Conservation (phyloP, 192 early-diverging fungal species). For the Linnemannia elongata region DNA sequence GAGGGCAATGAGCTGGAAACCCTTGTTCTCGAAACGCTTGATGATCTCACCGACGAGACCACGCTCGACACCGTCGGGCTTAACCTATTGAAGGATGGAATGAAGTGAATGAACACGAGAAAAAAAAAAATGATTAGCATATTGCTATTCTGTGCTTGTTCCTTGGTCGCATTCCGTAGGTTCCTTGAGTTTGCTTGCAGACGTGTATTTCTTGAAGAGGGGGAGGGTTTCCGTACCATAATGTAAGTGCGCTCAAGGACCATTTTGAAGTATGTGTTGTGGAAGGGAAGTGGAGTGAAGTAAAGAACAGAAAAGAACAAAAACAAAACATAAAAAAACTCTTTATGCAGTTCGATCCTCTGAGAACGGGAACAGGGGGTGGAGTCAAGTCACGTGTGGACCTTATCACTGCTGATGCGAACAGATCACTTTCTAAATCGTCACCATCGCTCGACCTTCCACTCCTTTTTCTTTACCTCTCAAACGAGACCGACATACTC, state of each 20-base stretch:
- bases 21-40: slow-evolving; percentile 87
- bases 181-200: not conserved
- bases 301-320: slow-evolving; percentile 36
- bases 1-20: slow-evolving; percentile 92
- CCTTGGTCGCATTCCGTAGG: not conserved
- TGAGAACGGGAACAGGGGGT: not conserved
- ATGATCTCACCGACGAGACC: slow-evolving; percentile 91
- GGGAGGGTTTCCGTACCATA: slow-evolving; percentile 28
- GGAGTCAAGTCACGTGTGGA: not conserved
- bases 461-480: not conserved
- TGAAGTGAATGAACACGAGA: slow-evolving; percentile 1
- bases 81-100: slow-evolving; percentile 57
- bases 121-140: not conserved
- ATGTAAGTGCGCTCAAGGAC: slow-evolving; percentile 55
- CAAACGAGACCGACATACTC: not conserved
- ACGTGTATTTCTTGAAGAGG: not conserved
- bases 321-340: slow-evolving; percentile 20
- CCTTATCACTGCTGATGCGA: not conserved
- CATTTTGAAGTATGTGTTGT: slow-evolving; percentile 30
- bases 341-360: not conserved
- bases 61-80: slow-evolving; percentile 91
- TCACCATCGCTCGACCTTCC: not conserved
- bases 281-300: slow-evolving; percentile 15
- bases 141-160: not conserved
- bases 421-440: not conserved